A percentile compares a stretch with the other conserved stretches of the same genome.
Conservation (phyloP, 2,329 filamentous ascomycete genomes). For the Mollisia scopiformis region DNA sequence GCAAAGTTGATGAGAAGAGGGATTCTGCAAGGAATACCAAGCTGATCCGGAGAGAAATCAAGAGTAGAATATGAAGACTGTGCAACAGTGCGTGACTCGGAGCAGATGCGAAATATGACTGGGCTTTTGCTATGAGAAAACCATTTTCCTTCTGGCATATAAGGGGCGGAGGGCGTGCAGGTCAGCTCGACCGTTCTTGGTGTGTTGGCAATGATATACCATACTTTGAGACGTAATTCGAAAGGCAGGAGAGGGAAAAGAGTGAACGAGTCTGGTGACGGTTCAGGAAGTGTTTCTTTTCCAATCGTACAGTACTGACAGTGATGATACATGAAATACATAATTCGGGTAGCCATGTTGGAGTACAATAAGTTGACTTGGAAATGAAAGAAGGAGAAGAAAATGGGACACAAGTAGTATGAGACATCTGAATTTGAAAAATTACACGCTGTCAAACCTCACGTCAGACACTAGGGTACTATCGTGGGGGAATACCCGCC, state of each 20-base stretch:
- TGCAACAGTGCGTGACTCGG: conserved; percentile 24
- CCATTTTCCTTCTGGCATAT: conserved; percentile 17
- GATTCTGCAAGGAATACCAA: conserved; percentile 5
- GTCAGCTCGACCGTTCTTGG: conserved; percentile 20
- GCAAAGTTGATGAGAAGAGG: conserved; percentile 22
- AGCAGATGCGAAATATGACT: conserved; percentile 22
- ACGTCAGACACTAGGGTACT: not conserved
- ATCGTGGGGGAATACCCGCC: not conserved
- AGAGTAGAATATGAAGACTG: conserved; percentile 27
- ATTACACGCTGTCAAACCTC: too few relatives aligned
- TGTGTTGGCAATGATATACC: conserved; percentile 12
- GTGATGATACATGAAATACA: conserved; percentile 23
- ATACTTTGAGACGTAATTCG: conserved; percentile 24
- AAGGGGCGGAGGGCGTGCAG: conserved; percentile 16
- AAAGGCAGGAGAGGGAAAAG: conserved; percentile 23
- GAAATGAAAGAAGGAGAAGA: not conserved
- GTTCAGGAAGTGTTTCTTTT: not conserved
- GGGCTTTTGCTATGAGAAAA: conserved; percentile 22
- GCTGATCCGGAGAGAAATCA: conserved; percentile 25
- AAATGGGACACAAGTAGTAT: not conserved
- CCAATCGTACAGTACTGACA: conserved; percentile 13
- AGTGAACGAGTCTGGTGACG: conserved; percentile 12
- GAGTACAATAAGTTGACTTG: not conserved
- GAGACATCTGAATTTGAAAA: too few relatives aligned
- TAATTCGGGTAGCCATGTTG: conserved; percentile 15